phyloP scores from a whole-genome alignment of 1,139 yeast genomes.

The Waltiozyma sp. region DNA sequence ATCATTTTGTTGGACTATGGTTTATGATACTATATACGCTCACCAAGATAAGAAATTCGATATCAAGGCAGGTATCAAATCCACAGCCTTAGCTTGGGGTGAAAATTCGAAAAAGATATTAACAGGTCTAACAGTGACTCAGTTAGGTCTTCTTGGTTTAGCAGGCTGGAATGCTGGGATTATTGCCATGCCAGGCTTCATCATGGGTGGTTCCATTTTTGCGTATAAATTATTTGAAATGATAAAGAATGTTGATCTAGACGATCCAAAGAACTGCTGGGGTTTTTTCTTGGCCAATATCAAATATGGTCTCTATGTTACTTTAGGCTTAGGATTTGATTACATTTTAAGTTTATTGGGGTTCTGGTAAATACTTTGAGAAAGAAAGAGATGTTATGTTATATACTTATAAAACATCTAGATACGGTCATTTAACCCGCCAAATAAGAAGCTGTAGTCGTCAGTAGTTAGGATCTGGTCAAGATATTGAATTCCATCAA shows the following conservation, averaged over 20 bases:
- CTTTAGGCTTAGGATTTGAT: constrained; percentile 69
- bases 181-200: constrained; percentile 67
- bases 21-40: constrained; percentile 92
- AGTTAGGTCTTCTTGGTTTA: constrained; percentile 48
- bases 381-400: no score
- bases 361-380: constrained; percentile 5
- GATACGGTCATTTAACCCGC: background rate
- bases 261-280: constrained; percentile 79
- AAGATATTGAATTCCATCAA: background rate
- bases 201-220: constrained; percentile 54
- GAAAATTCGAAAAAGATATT: constrained; percentile 60
- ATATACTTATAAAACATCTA: no score
- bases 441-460: background rate
- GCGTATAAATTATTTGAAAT: constrained; percentile 55
- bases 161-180: constrained; percentile 75
- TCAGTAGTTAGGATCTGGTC: background rate
- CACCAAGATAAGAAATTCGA: constrained; percentile 94
- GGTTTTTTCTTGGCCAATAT: constrained; percentile 66
- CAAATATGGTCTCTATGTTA: constrained; percentile 67
- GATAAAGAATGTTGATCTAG: constrained; percentile 64
- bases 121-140: constrained; percentile 52
- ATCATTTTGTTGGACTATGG: constrained; percentile 86
- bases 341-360: constrained; percentile 36
- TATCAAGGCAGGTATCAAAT: constrained; percentile 79
- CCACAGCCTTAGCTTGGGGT: constrained; percentile 94